These are phyloP conservation scores for Meira miltonrushii DNA, from an alignment of 1,284 basidiomycete species.

Conservation along the genomic window DNA sequence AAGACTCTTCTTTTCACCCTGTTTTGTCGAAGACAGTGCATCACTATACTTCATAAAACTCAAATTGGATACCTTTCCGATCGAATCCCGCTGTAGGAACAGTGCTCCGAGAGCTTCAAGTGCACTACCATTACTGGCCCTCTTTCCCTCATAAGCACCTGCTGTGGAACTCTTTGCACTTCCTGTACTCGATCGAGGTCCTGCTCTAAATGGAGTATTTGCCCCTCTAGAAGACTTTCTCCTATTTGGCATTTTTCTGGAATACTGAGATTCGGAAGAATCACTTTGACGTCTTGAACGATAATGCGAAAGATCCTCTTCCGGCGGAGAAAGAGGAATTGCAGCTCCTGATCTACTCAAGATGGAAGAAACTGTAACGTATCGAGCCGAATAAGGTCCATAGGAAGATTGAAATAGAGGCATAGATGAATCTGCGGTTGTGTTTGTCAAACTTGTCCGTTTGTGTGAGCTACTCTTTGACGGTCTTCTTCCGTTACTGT, in stretches of 20 bases:
- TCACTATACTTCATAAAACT: constrained; percentile 20
- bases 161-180: background rate
- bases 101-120: constrained; percentile 46
- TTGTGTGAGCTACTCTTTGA: no score
- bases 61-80: constrained; percentile 31
- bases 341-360: constrained; percentile 32
- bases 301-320: background rate
- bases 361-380: constrained; percentile 40
- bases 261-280: background rate
- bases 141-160: constrained; percentile 9
- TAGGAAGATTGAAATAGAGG: no score
- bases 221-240: constrained; percentile 1
- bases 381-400: constrained; percentile 19
- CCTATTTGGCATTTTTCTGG: background rate
- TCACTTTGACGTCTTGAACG: constrained; percentile 7
- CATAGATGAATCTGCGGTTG: no score
- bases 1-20: background rate
- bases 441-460: no score
- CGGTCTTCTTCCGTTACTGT: no score
- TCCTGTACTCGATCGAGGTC: background rate
- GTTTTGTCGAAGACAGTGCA: no score
- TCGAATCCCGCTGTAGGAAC: constrained; percentile 36
- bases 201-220: no score
- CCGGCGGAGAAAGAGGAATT: background rate
- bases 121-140: constrained; percentile 42